Conservation (phyloP, 148 eudicot genomes). For the Silene conica region DNA sequence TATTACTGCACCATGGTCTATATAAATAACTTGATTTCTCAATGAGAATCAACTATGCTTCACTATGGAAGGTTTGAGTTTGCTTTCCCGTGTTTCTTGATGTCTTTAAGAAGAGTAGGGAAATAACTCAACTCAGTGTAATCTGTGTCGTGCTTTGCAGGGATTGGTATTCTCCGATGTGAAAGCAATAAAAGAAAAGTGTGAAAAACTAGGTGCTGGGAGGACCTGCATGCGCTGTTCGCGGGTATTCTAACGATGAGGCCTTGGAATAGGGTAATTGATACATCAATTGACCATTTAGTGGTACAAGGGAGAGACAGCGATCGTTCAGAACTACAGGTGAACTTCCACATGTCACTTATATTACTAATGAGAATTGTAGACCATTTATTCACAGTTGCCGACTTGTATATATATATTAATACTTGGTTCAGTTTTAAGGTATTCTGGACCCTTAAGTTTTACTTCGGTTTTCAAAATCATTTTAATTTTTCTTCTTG, state of each 20-base stretch:
- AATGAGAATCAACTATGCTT: constrained; percentile 80
- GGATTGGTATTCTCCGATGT: constrained; percentile 85
- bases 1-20: constrained; percentile 91
- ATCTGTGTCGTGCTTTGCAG: constrained; percentile 39
- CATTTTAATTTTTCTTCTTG: too few relatives aligned
- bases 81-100: constrained; percentile 1
- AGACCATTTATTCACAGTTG: neutral
- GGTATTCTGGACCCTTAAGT: too few relatives aligned
- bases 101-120: neutral
- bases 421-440: too few relatives aligned
- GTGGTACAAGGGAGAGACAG: constrained; percentile 62
- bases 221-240: constrained; percentile 81
- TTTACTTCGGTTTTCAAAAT: too few relatives aligned
- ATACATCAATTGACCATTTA: constrained; percentile 87
- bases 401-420: too few relatives aligned
- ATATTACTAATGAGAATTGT: neutral
- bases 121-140: constrained; percentile 7
- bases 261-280: constrained; percentile 89
- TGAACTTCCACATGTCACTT: constrained; percentile 20
- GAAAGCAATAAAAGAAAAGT: constrained; percentile 67
- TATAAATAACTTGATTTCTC: constrained; percentile 82
- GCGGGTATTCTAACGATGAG: constrained; percentile 94
- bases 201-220: constrained; percentile 94
- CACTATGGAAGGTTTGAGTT: constrained; percentile 82
- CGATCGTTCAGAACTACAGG: constrained; percentile 88